These are phyloP conservation scores for Dissophora ornata DNA, from an alignment of 192 early-diverging fungal genomes.

Conservation along the genomic window DNA sequence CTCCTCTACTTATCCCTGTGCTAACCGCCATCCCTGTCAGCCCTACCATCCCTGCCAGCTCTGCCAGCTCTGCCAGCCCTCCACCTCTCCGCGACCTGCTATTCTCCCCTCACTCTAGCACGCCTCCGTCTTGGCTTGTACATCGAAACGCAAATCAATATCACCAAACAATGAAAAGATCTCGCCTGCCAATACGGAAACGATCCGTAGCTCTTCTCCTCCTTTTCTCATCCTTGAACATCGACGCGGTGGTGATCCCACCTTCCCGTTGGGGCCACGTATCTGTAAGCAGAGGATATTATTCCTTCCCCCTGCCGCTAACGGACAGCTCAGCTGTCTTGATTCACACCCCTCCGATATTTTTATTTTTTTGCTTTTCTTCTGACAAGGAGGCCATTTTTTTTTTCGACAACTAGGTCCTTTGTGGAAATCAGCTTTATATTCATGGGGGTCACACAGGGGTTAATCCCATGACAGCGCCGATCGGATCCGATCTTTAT, in stretches of 20 bases:
- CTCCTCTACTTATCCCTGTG: too few species aligned
- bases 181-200: background rate
- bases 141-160: too few species aligned
- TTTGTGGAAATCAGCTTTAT: constrained; percentile 34
- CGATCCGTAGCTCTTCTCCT: background rate
- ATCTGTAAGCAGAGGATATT: constrained; percentile 7
- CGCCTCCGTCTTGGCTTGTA: too few species aligned
- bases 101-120: too few species aligned
- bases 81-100: too few species aligned
- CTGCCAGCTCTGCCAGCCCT: too few species aligned
- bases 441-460: constrained; percentile 49
- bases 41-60: too few species aligned
- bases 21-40: too few species aligned
- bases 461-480: constrained; percentile 38
- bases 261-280: constrained; percentile 47
- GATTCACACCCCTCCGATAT: too few species aligned
- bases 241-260: constrained; percentile 23
- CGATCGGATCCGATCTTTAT: constrained; percentile 41
- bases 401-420: constrained; percentile 11
- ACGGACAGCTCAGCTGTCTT: background rate
- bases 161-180: too few species aligned
- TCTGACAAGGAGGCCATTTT: background rate
- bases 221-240: background rate
- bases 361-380: too few species aligned
- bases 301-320: background rate